Evolutionary conservation across 2,329 filamentous ascomycete genomes (phyloP), one percentile per base, ranked within the genome.

Genomic region (Talaromyces sp.): DNA sequence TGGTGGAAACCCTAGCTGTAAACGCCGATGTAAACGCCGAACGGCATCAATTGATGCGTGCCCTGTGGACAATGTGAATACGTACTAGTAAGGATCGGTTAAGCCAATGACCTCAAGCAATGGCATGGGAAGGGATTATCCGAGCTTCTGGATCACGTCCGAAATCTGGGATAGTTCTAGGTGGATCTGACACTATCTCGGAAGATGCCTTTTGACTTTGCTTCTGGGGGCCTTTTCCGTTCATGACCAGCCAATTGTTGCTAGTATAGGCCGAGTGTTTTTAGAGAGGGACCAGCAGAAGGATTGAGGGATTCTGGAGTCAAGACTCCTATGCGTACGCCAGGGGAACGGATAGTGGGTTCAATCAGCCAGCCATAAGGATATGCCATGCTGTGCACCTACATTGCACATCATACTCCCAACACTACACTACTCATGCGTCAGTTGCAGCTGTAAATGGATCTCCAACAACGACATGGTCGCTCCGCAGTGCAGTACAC

Each of bases 91-190:
- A 52, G 40, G 37, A n/a, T 21, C 28, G 39, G 7, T 22, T 31
- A 22, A 15, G 39, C 52, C 52, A 54, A 54, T 54, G 17, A 28
- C 19, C 13, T n/a, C 52, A 21, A n/a, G 36, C 37, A 33, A 43
- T 31, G 37, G 39, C 37, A 54, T 54, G 5, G 19, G n/a, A 54
- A 22, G 5, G 36, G 39, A 54, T 45, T 45, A 43, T 54, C 37
- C 40, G 37, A 45, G 40, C 52, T 43, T 52, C 21, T 54, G 36
- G 52, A 54, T 54, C 52, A 43, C 8, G n/a, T 43, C 52, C 37
- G 37, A 45, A 54, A 54, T 45, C 52, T 54, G 39, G 52, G 50
- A 53, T 28, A 39, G 22, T 31, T 5, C 45, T 19, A 37, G 39
- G 48, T 52, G 52, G 52, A 36, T 43, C 39, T 2, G 5, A 19